Conservation (phyloP, 768 basidiomycete genomes). For the Mycena alexandri region DNA sequence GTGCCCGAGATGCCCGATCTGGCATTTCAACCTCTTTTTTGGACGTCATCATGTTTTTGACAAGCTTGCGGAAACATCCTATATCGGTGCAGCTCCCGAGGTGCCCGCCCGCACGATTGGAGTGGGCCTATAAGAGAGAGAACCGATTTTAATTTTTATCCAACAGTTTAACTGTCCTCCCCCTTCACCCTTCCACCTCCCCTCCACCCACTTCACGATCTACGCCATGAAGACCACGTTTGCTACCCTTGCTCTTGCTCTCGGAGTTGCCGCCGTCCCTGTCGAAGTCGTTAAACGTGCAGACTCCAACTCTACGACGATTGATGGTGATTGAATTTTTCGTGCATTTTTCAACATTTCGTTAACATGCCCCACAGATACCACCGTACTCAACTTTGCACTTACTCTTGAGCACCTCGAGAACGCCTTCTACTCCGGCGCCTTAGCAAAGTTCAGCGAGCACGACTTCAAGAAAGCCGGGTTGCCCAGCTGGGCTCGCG, state of each 20-base stretch:
- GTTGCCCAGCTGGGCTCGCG: constrained; percentile 59
- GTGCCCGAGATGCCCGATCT: constrained; percentile 9
- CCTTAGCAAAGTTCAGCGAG: constrained; percentile 55
- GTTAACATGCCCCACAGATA: constrained; percentile 28
- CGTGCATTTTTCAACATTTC: neutral
- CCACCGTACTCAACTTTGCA: constrained; percentile 56
- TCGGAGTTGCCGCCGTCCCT: constrained; percentile 22
- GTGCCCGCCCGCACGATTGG: neutral
- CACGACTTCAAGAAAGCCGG: constrained; percentile 59
- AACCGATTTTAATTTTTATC: neutral
- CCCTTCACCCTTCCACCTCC: constrained; percentile 38
- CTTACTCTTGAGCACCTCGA: constrained; percentile 63
- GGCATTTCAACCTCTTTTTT: neutral
- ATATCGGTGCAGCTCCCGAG: constrained; percentile 1
- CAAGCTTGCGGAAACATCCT: neutral
- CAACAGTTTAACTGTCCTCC: constrained; percentile 16
- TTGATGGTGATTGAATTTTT: constrained; percentile 10
- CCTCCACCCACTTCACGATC: neutral
- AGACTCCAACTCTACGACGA: neutral
- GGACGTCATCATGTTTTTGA: neutral
- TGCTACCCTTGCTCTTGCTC: constrained; percentile 11
- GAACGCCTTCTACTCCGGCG: constrained; percentile 56
- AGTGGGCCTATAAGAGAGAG: neutral
- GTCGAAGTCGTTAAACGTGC: constrained; percentile 9
- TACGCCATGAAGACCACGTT: constrained; percentile 19